A percentile compares a stretch with the other conserved stretches of the same genome.
phyloP scores from a whole-genome alignment of 305 asterid species.

The Striga hermonthica region DNA sequence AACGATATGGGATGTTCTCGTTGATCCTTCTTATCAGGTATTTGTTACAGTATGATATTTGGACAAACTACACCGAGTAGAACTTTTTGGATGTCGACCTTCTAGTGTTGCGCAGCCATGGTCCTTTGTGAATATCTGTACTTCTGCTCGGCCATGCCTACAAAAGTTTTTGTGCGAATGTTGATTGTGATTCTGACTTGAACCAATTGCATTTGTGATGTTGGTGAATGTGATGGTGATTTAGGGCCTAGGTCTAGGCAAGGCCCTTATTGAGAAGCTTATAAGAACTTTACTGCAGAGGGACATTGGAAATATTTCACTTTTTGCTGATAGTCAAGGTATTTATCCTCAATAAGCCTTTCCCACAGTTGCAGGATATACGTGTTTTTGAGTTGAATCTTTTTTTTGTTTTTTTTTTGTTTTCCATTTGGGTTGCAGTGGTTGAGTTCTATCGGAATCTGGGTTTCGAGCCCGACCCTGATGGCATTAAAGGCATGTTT shows the following conservation, averaged over 20 bases:
- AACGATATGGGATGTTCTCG: constrained; percentile 99
- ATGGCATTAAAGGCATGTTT: constrained; percentile 99
- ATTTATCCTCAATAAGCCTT: constrained; percentile 16
- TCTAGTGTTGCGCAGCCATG: not conserved
- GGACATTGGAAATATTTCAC: constrained; percentile 90
- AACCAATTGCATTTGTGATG: constrained; percentile 4
- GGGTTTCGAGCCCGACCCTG: constrained; percentile 92
- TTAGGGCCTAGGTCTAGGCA: constrained; percentile 98
- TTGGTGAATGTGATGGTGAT: constrained; percentile 30
- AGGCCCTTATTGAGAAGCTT: constrained; percentile 84
- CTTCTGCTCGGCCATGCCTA: too few relatives aligned
- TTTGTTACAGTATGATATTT: constrained; percentile 11
- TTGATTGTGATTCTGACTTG: not conserved
- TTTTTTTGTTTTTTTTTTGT: constrained; percentile 10
- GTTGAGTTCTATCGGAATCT: constrained; percentile 84
- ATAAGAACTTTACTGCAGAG: constrained; percentile 75
- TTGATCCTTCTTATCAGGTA: constrained; percentile 98
- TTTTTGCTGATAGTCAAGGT: constrained; percentile 97
- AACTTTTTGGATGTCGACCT: not conserved
- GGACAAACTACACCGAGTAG: not conserved
- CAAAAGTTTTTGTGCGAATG: not conserved
- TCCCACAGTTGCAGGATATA: not conserved
- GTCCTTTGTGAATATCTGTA: not conserved
- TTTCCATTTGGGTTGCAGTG: constrained; percentile 52
- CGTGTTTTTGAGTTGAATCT: not conserved